These are phyloP conservation scores for Boletus rubroflammeus DNA, from an alignment of 768 basidiomycete genomes.

Conservation along the genomic window DNA sequence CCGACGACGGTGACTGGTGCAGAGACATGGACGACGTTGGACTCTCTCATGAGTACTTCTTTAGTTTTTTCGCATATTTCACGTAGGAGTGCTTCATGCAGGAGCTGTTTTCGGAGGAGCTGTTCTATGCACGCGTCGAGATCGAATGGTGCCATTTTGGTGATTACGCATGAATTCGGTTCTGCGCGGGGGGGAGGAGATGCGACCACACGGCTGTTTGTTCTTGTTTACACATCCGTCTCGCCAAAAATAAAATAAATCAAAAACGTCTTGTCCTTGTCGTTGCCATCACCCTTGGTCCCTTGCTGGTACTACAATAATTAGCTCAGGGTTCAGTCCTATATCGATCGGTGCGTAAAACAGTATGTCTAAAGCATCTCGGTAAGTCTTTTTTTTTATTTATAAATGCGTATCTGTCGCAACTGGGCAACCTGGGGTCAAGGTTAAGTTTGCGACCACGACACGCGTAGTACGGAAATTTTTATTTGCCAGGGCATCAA, in stretches of 20 bases:
- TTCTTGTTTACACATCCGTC: slow-evolving; percentile 10
- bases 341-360: slow-evolving; percentile 16
- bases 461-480: slow-evolving; percentile 27
- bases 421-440: slow-evolving; percentile 20
- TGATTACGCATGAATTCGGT: slow-evolving; percentile 4
- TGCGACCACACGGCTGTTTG: slow-evolving; percentile 16
- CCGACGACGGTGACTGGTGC: slow-evolving; percentile 98
- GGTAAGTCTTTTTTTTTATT: slow-evolving; percentile 11
- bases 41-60: slow-evolving; percentile 98
- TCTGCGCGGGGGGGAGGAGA: not conserved
- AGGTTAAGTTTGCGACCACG: slow-evolving; percentile 31
- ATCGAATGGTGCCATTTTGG: slow-evolving; percentile 65
- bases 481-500: slow-evolving; percentile 22
- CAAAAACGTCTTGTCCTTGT: too few species aligned
- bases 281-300: too few species aligned
- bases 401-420: slow-evolving; percentile 4
- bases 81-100: slow-evolving; percentile 90
- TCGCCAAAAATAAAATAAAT: slow-evolving; percentile 14
- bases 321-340: slow-evolving; percentile 10
- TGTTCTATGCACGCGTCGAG: slow-evolving; percentile 95
- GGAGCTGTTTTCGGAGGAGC: slow-evolving; percentile 84
- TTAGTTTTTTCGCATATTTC: slow-evolving; percentile 99
- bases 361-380: slow-evolving; percentile 10
- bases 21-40: slow-evolving; percentile 95
- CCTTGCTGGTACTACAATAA: not conserved